phyloP scores from a whole-genome alignment of 345 rosid genomes.

The Sisymbrium irio region DNA sequence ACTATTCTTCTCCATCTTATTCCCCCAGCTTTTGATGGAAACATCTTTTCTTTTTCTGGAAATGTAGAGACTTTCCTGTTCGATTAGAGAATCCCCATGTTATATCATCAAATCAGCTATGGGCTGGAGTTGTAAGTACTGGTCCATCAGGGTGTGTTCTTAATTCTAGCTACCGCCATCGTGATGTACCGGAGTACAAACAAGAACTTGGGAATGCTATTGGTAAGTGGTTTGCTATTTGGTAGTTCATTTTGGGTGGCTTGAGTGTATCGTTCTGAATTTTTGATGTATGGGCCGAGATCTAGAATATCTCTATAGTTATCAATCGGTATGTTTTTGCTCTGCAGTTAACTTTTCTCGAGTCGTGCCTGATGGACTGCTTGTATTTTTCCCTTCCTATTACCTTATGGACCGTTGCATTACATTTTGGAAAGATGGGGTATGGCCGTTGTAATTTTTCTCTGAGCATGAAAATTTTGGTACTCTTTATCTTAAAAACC shows the following conservation, averaged over 20 bases:
- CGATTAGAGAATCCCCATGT: constrained; percentile 98
- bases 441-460: constrained; percentile 38
- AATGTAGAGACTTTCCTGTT: constrained; percentile 79
- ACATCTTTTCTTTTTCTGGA: not conserved
- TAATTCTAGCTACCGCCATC: constrained; percentile 78
- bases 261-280: constrained; percentile 17
- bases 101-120: constrained; percentile 81
- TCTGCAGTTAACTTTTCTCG: constrained; percentile 85
- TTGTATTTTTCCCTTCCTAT: constrained; percentile 93
- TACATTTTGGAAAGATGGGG: constrained; percentile 80
- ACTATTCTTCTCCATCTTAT: constrained; percentile 1
- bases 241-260: constrained; percentile 20
- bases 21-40: constrained; percentile 30
- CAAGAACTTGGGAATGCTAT: constrained; percentile 97
- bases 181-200: constrained; percentile 83
- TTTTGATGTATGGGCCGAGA: constrained; percentile 1
- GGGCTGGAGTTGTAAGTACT: constrained; percentile 88
- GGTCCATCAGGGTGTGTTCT: constrained; percentile 82
- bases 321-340: constrained; percentile 18
- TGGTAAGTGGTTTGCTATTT: constrained; percentile 51
- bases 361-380: constrained; percentile 92
- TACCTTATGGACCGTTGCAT: constrained; percentile 86
- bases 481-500: constrained; percentile 16
- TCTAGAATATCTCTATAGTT: not conserved
- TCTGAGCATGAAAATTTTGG: constrained; percentile 16